These are phyloP conservation scores for Canna indica DNA, from an alignment of 176 grass and related monocot species.

Conservation along the genomic window DNA sequence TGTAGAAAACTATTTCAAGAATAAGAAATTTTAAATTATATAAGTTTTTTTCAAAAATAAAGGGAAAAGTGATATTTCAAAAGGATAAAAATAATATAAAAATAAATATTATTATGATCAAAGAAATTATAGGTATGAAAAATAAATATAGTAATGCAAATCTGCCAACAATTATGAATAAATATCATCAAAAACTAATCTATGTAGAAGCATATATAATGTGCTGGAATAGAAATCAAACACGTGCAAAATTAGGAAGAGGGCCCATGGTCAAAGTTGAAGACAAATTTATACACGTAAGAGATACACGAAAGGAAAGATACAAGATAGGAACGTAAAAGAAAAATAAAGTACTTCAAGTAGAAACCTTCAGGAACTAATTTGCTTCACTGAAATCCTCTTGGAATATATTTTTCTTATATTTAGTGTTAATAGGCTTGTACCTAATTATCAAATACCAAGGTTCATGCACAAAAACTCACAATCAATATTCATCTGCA, in stretches of 20 bases:
- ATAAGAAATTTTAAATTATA: too few relatives aligned
- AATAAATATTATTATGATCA: too few relatives aligned
- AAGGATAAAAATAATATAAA: too few relatives aligned
- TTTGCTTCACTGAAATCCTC: neutral
- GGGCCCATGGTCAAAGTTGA: neutral
- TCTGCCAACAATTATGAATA: too few relatives aligned
- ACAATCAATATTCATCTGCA: conserved; percentile 71
- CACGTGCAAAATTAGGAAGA: neutral
- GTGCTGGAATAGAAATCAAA: too few relatives aligned
- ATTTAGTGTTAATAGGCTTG: neutral
- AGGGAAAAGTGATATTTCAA: too few relatives aligned
- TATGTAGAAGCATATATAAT: too few relatives aligned
- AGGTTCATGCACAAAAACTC: conserved; percentile 71
- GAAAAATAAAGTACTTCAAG: neutral
- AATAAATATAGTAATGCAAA: too few relatives aligned
- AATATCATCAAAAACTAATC: too few relatives aligned
- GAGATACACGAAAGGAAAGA: neutral
- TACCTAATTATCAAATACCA: conserved; percentile 57
- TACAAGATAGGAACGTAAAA: neutral
- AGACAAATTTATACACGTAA: neutral
- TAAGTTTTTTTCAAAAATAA: too few relatives aligned
- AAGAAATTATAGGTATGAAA: too few relatives aligned
- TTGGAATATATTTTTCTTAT: neutral
- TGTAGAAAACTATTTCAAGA: too few relatives aligned
- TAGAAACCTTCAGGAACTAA: neutral